A percentile compares a stretch with the other conserved stretches of the same genome.
Conservation (phyloP, 1,139 yeast genomes). For the Saccharomyces hybrid region DNA sequence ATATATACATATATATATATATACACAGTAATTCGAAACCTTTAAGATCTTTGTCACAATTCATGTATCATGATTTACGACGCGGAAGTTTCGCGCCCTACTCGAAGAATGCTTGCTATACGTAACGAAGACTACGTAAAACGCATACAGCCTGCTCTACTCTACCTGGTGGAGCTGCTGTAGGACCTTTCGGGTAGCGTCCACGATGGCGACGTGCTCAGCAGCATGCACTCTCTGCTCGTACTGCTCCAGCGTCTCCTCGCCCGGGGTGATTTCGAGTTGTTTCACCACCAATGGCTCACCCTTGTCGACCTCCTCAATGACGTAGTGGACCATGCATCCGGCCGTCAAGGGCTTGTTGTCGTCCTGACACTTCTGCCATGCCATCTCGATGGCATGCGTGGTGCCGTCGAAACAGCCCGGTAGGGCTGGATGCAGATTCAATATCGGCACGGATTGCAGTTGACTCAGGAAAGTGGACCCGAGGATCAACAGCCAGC, state of each 20-base stretch:
- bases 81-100: constrained; percentile 1
- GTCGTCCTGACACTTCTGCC: constrained; percentile 84
- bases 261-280: constrained; percentile 53
- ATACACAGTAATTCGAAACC: not conserved
- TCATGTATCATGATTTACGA: not conserved
- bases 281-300: constrained; percentile 83
- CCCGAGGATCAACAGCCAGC: constrained; percentile 93
- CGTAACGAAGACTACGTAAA: not conserved
- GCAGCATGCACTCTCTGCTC: constrained; percentile 75
- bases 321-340: constrained; percentile 92
- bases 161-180: not conserved
- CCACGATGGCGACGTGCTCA: constrained; percentile 89
- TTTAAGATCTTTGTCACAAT: not conserved
- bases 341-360: constrained; percentile 57
- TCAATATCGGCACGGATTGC: constrained; percentile 68
- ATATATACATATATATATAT: not conserved
- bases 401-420: constrained; percentile 91
- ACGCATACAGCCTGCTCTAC: not conserved
- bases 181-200: constrained; percentile 61
- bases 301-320: constrained; percentile 91
- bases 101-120: not conserved
- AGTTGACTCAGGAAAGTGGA: constrained; percentile 66
- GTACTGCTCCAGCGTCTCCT: constrained; percentile 68
- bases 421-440: constrained; percentile 93
- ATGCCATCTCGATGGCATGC: constrained; percentile 92